Evolutionary conservation across 352 stramenopile genomes (phyloP), one percentile per base, ranked within the genome.

Genomic region (Peronospora belbahrii): DNA sequence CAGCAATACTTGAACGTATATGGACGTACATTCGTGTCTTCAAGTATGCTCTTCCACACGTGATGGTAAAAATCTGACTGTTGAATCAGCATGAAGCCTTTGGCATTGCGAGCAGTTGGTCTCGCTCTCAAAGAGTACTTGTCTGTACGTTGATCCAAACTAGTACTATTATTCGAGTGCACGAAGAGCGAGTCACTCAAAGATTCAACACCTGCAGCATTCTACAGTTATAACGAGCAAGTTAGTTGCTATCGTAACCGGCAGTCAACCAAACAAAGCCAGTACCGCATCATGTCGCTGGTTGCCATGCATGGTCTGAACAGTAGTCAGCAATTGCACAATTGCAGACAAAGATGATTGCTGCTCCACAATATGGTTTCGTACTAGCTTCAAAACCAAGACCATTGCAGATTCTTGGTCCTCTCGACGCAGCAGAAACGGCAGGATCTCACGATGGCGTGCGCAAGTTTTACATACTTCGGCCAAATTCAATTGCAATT

Each of bases 401-500:
- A 44, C 17, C 44, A 81, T 90, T 1, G 67, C 71, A 9, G 65
- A 27, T 14, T 59, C 44, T 11, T 73, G 34, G 30, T 85, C 69
- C 0, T 65, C 65, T 52, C 79, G 57, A 22, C 79, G 68, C 20
- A 88, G 36, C 6, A 90, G 49, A 41, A 90, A 90, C 8, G 72
- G 57, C 3, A 90, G 17, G n/a, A 90, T 75, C 28, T 84, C 74
- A 11, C 42, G 52, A 44, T 88, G 69, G 1, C 69, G 71, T 2
- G 73, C 71, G 24, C 70, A 76, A 8, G 75, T 83, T 7, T 67
- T 77, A 35, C 40, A 67, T 15, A 90, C 49, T n/a, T 78, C 67
- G 0, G 50, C 42, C 3, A 88, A 44, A 51, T 90, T 84, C n/a
- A 87, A 42, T 42, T 85, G 67, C 20, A 88, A 59, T 18, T 78